Conservation (phyloP, 2,329 filamentous ascomycete genomes). For the Fusarium continuum region DNA sequence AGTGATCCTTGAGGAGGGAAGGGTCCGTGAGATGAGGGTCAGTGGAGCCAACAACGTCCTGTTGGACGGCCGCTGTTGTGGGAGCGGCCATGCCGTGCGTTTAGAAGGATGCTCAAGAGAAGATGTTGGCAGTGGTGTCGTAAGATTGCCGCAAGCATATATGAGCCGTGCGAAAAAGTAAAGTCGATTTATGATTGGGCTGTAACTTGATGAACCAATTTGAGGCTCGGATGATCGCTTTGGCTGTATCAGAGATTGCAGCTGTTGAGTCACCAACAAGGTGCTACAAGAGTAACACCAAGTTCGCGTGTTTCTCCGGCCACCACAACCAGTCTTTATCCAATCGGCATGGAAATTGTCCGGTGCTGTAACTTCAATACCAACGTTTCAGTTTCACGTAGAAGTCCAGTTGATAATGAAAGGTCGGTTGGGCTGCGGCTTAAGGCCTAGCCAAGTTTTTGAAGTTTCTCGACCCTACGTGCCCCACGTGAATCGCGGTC, state of each 20-base stretch:
- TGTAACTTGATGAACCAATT: background rate
- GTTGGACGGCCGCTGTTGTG: constrained; percentile 28
- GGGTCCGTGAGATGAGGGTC: constrained; percentile 72
- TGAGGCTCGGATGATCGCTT: constrained; percentile 2
- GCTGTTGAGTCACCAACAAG: constrained; percentile 32
- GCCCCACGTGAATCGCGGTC: constrained; percentile 38
- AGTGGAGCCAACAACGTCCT: constrained; percentile 40
- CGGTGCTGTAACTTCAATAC: background rate
- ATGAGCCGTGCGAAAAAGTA: background rate
- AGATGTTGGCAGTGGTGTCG: background rate
- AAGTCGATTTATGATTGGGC: background rate
- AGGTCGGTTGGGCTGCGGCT: background rate
- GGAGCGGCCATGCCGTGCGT: constrained; percentile 39
- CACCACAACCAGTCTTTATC: constrained; percentile 2
- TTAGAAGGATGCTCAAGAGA: constrained; percentile 6
- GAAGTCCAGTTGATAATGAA: background rate
- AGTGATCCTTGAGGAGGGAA: constrained; percentile 80
- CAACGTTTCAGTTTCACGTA: background rate
- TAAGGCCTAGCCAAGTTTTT: constrained; percentile 27
- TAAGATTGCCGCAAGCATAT: background rate
- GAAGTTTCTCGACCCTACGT: constrained; percentile 15
- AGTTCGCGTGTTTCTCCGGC: constrained; percentile 12
- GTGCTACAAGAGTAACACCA: constrained; percentile 26
- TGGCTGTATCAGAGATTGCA: constrained; percentile 19
- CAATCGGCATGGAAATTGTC: background rate